Conservation (phyloP, 768 basidiomycete species). For the Mycena maculata region DNA sequence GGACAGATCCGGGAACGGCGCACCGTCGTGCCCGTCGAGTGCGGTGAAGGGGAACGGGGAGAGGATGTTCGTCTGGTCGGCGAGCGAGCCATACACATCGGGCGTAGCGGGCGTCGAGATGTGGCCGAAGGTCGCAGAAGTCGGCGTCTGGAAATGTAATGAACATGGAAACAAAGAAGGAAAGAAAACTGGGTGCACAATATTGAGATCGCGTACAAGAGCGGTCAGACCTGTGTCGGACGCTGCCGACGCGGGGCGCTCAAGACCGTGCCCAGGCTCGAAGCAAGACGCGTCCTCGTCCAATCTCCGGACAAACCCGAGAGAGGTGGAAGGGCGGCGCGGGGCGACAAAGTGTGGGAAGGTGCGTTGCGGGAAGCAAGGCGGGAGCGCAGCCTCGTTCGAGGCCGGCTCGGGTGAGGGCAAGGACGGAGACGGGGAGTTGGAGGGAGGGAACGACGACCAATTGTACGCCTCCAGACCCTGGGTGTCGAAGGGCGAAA, state of each 20-base stretch:
- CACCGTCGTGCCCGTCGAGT: neutral
- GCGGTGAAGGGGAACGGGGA: constrained; percentile 17
- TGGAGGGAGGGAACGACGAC: constrained; percentile 14
- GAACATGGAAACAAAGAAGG: neutral
- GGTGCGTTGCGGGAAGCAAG: constrained; percentile 39
- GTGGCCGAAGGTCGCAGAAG: constrained; percentile 35
- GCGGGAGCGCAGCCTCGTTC: constrained; percentile 31
- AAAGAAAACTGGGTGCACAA: constrained; percentile 39
- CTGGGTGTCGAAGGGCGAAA: constrained; percentile 5
- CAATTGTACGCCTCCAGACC: neutral
- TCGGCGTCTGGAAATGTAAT: constrained; percentile 40
- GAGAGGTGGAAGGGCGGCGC: constrained; percentile 49
- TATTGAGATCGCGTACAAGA: constrained; percentile 41
- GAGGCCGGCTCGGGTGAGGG: constrained; percentile 33
- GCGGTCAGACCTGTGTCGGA: constrained; percentile 37
- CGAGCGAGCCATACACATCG: neutral
- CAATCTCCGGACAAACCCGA: constrained; percentile 36
- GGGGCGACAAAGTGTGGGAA: constrained; percentile 40
- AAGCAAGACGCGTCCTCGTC: constrained; percentile 23
- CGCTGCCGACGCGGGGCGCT: constrained; percentile 39
- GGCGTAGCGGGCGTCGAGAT: constrained; percentile 26
- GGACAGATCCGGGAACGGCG: neutral
- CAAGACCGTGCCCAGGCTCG: constrained; percentile 21
- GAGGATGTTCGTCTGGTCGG: constrained; percentile 7
- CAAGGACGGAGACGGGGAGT: constrained; percentile 29